Evolutionary conservation across 179 eudicot species (phyloP).

Genomic region (Beta lomatogona): DNA sequence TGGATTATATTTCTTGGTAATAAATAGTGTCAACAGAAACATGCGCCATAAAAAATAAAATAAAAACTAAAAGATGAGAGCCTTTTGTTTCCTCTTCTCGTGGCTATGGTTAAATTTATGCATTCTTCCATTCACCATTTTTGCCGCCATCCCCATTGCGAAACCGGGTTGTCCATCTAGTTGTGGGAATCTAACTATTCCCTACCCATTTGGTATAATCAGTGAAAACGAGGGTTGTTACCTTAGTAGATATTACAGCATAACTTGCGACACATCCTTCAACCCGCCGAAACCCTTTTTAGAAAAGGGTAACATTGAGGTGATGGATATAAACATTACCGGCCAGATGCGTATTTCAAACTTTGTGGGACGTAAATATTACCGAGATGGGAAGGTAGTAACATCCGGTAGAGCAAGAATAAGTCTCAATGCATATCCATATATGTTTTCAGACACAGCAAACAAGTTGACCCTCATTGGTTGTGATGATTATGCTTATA

Average conservation of each 20-base stretch:
- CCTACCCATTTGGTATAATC: slow-evolving; percentile 49
- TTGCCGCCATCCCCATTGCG: neutral
- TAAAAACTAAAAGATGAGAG: no score
- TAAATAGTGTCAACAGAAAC: no score
- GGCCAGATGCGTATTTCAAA: neutral
- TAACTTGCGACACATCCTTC: slow-evolving; percentile 25
- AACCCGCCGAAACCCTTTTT: slow-evolving; percentile 12
- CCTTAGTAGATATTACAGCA: slow-evolving; percentile 12
- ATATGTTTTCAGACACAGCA: slow-evolving; percentile 28
- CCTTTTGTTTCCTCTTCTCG: no score
- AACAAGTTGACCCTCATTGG: slow-evolving; percentile 48
- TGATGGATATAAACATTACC: slow-evolving; percentile 32
- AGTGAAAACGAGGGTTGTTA: slow-evolving; percentile 17
- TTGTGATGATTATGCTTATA: slow-evolving; percentile 46
- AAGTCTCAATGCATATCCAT: neutral
- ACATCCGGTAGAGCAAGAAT: slow-evolving; percentile 16
- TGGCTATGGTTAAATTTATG: no score
- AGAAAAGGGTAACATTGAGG: neutral
- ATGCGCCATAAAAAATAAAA: no score
- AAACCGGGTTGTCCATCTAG: slow-evolving; percentile 20
- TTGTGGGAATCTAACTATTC: slow-evolving; percentile 39
- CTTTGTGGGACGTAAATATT: slow-evolving; percentile 9
- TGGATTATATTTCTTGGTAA: no score
- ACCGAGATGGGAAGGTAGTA: neutral
- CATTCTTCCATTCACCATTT: no score